A percentile compares a stretch with the other conserved stretches of the same genome.
Conservation (phyloP, 1,284 basidiomycete genomes). For the Moesziomyces parantarcticus region DNA sequence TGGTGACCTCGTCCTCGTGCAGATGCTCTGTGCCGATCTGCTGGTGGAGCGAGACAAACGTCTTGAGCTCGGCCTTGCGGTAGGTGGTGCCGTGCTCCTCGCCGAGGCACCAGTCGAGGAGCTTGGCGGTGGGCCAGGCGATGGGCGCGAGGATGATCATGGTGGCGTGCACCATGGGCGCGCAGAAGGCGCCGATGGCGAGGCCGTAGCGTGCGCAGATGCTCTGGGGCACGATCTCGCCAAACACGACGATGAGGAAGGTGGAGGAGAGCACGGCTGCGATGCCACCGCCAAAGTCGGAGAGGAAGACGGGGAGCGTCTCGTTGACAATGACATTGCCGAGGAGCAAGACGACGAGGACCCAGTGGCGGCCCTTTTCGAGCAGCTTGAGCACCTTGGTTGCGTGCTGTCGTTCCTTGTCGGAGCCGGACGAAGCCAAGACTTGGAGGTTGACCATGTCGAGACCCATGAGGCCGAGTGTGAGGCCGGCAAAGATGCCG, state of each 20-base stretch:
- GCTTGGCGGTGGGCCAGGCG: conserved; percentile 69
- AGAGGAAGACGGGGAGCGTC: conserved; percentile 69
- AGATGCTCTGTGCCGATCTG: conserved; percentile 81
- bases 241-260: conserved; percentile 70
- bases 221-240: conserved; percentile 69
- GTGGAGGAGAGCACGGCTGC: conserved; percentile 65
- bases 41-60: conserved; percentile 81
- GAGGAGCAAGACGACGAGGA: conserved; percentile 82
- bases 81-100: conserved; percentile 69
- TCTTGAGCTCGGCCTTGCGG: conserved; percentile 77
- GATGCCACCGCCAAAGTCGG: conserved; percentile 60
- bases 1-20: conserved; percentile 87
- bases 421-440: conserved; percentile 80
- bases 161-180: conserved; percentile 73
- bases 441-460: conserved; percentile 92
- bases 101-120: conserved; percentile 70
- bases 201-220: conserved; percentile 89
- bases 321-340: conserved; percentile 81
- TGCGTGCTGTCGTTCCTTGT: conserved; percentile 71
- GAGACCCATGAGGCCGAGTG: conserved; percentile 91
- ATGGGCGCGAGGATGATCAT: conserved; percentile 70
- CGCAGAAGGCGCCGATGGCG: conserved; percentile 89
- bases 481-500: conserved; percentile 74
- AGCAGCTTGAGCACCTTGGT: conserved; percentile 74
- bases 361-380: conserved; percentile 88